phyloP scores from a whole-genome alignment of 371 early-diverging fungal genomes.

The Cokeromyces recurvatus region DNA sequence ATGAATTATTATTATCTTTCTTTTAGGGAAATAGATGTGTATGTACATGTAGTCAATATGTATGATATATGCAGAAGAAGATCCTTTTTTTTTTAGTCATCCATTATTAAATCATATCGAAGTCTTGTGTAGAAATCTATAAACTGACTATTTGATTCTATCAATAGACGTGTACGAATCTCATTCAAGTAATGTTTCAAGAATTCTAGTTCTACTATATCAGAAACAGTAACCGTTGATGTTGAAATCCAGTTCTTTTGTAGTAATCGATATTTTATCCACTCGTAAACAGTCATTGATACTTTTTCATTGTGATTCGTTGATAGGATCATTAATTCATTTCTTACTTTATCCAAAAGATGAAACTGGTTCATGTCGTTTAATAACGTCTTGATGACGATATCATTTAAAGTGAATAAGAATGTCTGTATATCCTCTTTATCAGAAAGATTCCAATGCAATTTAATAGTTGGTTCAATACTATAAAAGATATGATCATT shows the following conservation, averaged over 20 bases:
- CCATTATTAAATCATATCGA: too few species aligned
- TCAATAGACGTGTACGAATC: conserved; percentile 7
- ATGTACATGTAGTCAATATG: too few species aligned
- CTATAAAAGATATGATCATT: conserved; percentile 8
- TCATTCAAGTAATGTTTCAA: conserved; percentile 6
- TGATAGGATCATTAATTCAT: too few species aligned
- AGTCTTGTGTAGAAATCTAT: conserved; percentile 10
- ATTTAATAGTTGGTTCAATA: conserved; percentile 7
- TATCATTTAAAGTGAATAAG: conserved; percentile 13
- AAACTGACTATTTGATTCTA: conserved; percentile 15
- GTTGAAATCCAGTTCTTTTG: neutral
- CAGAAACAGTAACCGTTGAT: too few species aligned
- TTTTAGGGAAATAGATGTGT: too few species aligned
- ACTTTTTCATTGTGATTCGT: too few species aligned
- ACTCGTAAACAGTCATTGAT: too few species aligned
- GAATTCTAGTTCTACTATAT: conserved; percentile 2
- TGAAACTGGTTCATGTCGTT: conserved; percentile 10
- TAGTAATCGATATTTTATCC: neutral
- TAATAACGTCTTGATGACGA: conserved; percentile 9
- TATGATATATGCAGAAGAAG: too few species aligned
- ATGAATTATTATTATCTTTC: too few species aligned
- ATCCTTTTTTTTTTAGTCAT: too few species aligned
- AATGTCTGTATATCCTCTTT: conserved; percentile 1
- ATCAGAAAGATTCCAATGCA: conserved; percentile 2
- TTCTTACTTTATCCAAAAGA: conserved; percentile 6